Percentiles rank a stretch among this genome's conserved stretches.
Conservation (phyloP, 176 grass and related monocot species). For the Dactylis glomerata region DNA sequence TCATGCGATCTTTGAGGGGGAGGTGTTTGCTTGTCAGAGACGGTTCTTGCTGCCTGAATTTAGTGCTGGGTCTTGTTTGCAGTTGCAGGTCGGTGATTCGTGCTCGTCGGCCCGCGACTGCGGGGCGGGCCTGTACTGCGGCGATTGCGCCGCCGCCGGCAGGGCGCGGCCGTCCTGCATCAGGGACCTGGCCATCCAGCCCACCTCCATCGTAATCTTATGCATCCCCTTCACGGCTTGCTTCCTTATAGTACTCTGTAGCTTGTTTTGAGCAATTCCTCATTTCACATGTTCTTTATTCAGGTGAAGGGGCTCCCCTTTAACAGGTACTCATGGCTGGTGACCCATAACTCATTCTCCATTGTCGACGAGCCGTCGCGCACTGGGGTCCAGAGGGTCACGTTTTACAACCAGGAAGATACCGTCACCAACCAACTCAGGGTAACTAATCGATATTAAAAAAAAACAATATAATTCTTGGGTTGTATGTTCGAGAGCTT, state of each 20-base stretch:
- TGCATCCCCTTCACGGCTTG: neutral
- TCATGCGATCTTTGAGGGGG: neutral
- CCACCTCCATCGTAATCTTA: constrained; percentile 61
- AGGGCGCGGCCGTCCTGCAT: constrained; percentile 54
- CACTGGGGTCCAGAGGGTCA: constrained; percentile 79
- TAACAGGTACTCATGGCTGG: constrained; percentile 89
- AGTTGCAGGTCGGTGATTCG: constrained; percentile 55
- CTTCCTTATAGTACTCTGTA: neutral
- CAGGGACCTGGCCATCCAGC: constrained; percentile 74
- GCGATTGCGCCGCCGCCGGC: constrained; percentile 70
- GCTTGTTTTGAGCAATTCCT: neutral
- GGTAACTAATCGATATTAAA: no score
- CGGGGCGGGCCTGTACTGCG: constrained; percentile 71
- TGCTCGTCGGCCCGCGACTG: constrained; percentile 76
- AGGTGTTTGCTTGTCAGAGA: neutral
- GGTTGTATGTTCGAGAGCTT: neutral
- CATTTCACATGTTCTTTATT: neutral
- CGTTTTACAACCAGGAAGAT: constrained; percentile 99
- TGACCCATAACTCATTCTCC: constrained; percentile 98
- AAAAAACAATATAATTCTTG: neutral
- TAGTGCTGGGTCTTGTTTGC: neutral
- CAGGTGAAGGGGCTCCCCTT: constrained; percentile 83
- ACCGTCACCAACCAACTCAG: constrained; percentile 85
- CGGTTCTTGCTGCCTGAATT: constrained; percentile 7
- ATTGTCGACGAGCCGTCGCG: constrained; percentile 74